Evolutionary conservation across 192 early-diverging fungal species (phyloP).

Genomic region (Coemansia javaensis): DNA sequence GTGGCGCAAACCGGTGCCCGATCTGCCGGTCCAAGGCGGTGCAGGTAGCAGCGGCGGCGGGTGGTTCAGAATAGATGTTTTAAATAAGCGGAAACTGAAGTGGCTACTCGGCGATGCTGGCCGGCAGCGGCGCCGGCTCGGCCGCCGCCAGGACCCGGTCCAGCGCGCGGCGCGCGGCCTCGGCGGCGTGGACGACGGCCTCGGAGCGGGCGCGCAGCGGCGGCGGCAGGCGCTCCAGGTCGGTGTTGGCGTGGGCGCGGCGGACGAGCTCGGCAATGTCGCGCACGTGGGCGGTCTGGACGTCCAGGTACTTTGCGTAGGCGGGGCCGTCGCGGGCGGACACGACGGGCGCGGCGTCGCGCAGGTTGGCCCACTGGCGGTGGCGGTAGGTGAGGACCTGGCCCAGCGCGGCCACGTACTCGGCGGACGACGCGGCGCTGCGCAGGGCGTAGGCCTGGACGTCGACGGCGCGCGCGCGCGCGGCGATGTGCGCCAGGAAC

Average conservation of each 20-base stretch:
- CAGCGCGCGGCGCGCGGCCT: constrained; percentile 32
- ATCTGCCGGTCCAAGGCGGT: constrained; percentile 40
- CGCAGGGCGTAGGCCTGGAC: constrained; percentile 60
- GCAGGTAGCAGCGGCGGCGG: too few species aligned
- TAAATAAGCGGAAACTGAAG: not conserved
- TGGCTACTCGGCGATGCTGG: constrained; percentile 40
- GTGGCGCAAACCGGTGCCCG: constrained; percentile 44
- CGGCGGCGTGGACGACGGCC: constrained; percentile 19
- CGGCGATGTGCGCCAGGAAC: constrained; percentile 68
- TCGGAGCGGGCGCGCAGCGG: constrained; percentile 11
- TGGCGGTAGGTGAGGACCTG: constrained; percentile 79
- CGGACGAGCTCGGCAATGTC: constrained; percentile 53
- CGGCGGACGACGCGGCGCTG: constrained; percentile 58
- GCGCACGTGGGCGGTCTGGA: constrained; percentile 55
- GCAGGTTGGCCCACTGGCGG: constrained; percentile 86
- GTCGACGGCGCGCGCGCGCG: constrained; percentile 41
- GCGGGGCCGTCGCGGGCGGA: constrained; percentile 66
- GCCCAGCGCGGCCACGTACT: constrained; percentile 74
- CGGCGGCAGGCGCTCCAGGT: constrained; percentile 33
- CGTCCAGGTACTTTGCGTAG: constrained; percentile 59
- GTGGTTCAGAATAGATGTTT: too few species aligned
- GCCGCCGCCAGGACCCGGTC: constrained; percentile 15
- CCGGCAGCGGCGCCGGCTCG: constrained; percentile 21
- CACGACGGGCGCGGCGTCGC: constrained; percentile 79
- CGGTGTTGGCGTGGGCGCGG: constrained; percentile 57